Percentiles rank a stretch among this genome's conserved stretches.
Conservation (phyloP, 768 basidiomycete genomes). For the Chalciporus pseudorubinellus region DNA sequence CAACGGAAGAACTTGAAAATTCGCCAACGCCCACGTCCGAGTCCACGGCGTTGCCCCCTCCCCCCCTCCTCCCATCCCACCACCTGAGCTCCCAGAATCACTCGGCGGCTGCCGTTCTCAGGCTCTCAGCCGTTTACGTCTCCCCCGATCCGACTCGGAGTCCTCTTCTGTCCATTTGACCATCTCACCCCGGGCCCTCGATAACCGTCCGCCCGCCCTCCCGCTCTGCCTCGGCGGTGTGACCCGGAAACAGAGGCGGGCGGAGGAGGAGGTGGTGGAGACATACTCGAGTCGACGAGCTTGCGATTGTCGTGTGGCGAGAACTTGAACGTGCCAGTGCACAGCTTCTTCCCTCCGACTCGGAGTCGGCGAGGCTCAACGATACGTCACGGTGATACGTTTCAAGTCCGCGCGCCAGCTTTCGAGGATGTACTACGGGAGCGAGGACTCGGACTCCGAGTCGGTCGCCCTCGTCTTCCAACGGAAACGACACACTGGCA, state of each 20-base stretch:
- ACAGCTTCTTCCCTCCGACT: constrained; percentile 74
- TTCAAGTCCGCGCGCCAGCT: constrained; percentile 88
- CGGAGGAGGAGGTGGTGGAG: neutral
- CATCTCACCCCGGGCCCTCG: constrained; percentile 68
- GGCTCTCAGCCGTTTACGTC: constrained; percentile 89
- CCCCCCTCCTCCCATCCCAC: neutral
- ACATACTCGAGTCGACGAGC: constrained; percentile 8
- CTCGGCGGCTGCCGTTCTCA: constrained; percentile 62
- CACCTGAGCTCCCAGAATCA: too few relatives aligned
- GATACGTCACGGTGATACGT: too few relatives aligned
- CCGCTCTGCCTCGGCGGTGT: neutral
- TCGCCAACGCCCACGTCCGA: constrained; percentile 17
- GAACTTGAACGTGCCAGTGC: too few relatives aligned
- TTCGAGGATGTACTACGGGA: constrained; percentile 86
- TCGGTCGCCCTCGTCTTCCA: constrained; percentile 83
- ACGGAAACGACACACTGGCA: constrained; percentile 82
- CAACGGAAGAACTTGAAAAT: constrained; percentile 27
- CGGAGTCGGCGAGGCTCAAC: constrained; percentile 77
- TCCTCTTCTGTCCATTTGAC: constrained; percentile 88
- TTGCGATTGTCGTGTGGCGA: constrained; percentile 47
- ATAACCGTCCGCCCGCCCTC: constrained; percentile 33
- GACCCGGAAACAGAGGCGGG: constrained; percentile 9
- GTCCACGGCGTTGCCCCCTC: neutral
- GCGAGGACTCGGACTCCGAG: constrained; percentile 85
- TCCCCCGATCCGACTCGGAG: too few relatives aligned